A percentile compares a stretch with the other conserved stretches of the same genome.
Evolutionary conservation across 805 yeast species (phyloP).

Genomic region (Metschnikowia kunwiensis): DNA sequence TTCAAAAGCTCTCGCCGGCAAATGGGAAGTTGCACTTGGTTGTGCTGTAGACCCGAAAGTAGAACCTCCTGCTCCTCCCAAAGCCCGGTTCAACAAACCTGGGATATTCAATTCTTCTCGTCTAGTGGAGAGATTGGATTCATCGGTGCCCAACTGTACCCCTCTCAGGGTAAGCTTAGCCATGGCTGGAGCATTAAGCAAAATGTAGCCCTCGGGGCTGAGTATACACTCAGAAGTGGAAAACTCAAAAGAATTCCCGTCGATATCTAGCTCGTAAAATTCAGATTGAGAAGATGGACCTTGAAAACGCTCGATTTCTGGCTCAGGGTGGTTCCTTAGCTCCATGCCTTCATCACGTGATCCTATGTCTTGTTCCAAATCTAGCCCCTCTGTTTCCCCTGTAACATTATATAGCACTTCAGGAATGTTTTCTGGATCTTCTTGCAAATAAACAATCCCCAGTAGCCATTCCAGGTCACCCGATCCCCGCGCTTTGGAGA

Average conservation of each 20-base stretch:
- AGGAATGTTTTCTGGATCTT: not conserved
- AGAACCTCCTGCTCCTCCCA: too few relatives aligned
- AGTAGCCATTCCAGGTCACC: constrained; percentile 1
- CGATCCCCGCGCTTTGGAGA: constrained; percentile 1
- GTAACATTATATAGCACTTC: not conserved
- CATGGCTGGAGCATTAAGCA: constrained; percentile 10
- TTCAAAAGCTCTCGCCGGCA: too few relatives aligned
- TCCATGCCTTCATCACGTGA: not conserved
- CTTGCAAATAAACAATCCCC: constrained; percentile 1
- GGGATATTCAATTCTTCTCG: too few relatives aligned
- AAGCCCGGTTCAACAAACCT: too few relatives aligned
- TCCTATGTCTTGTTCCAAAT: not conserved
- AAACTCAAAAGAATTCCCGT: constrained; percentile 10
- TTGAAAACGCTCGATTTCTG: not conserved
- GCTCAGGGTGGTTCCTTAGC: not conserved
- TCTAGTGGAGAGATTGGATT: not conserved
- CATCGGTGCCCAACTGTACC: not conserved
- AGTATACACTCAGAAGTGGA: constrained; percentile 15
- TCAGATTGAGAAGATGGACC: not conserved
- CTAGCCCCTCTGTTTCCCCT: not conserved
- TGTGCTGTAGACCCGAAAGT: too few relatives aligned
- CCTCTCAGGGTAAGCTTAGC: constrained; percentile 4
- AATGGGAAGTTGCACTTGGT: too few relatives aligned
- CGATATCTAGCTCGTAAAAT: constrained; percentile 8
- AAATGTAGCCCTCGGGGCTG: constrained; percentile 4